Percentiles rank a stretch among this genome's conserved stretches.
Evolutionary conservation across 2,329 filamentous ascomycete species (phyloP).

Genomic region (Fusarium decemcellulare): DNA sequence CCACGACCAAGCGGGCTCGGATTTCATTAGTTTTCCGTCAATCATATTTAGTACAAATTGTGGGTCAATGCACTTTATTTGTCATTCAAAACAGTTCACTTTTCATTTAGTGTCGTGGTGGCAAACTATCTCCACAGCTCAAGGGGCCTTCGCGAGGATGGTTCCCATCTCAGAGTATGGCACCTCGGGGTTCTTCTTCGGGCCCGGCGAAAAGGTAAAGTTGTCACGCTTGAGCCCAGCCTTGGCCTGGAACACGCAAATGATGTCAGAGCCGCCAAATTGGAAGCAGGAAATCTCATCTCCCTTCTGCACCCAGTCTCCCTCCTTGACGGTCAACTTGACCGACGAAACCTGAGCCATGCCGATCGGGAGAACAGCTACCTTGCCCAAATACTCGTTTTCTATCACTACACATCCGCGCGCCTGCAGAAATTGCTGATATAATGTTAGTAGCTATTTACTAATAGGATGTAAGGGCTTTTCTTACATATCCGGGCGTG

Average conservation of each 20-base stretch:
- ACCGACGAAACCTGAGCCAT: slow-evolving; percentile 62
- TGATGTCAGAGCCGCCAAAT: slow-evolving; percentile 60
- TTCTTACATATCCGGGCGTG: slow-evolving; percentile 54
- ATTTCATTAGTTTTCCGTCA: no score
- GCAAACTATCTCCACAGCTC: background rate
- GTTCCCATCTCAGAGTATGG: slow-evolving; percentile 39
- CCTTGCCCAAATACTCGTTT: slow-evolving; percentile 50
- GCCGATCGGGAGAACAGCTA: slow-evolving; percentile 59
- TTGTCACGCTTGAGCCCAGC: slow-evolving; percentile 31
- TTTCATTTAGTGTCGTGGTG: background rate
- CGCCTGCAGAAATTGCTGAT: slow-evolving; percentile 21
- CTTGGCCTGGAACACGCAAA: slow-evolving; percentile 55
- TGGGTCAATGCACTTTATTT: no score
- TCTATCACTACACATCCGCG: slow-evolving; percentile 55
- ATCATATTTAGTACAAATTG: no score
- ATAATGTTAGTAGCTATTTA: no score
- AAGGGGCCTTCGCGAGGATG: slow-evolving; percentile 26
- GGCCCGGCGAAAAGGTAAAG: slow-evolving; percentile 31
- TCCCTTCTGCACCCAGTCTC: slow-evolving; percentile 53
- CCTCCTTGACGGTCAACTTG: slow-evolving; percentile 46
- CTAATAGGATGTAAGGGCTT: no score
- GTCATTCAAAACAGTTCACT: background rate
- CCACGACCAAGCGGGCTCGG: no score
- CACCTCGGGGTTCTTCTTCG: background rate
- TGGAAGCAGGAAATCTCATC: slow-evolving; percentile 59